Conservation (phyloP, 2,329 filamentous ascomycete species). For the Lachnellula arida region DNA sequence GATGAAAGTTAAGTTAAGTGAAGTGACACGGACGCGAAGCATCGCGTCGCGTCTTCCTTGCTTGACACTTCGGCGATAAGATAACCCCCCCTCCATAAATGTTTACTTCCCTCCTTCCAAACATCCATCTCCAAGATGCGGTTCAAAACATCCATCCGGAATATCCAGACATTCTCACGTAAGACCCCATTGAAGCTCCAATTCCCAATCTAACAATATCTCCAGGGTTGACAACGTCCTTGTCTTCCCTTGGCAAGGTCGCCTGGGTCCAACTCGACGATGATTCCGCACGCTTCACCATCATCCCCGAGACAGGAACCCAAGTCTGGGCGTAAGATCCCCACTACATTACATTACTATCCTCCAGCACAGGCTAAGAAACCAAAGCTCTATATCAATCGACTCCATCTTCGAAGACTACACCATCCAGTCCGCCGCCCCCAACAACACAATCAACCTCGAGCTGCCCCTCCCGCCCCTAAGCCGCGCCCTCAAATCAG, state of each 20-base stretch:
- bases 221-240: conserved; percentile 59
- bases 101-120: too few species aligned
- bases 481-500: conserved; percentile 87
- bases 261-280: conserved; percentile 65
- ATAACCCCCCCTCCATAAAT: background rate
- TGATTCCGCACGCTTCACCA: conserved; percentile 85
- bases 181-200: conserved; percentile 19
- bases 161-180: conserved; percentile 64
- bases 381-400: conserved; percentile 51
- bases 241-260: conserved; percentile 50
- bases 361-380: conserved; percentile 28
- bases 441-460: conserved; percentile 87
- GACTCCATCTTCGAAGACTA: conserved; percentile 87
- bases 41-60: too few species aligned
- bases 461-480: conserved; percentile 87
- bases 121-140: conserved; percentile 44
- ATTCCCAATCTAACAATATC: conserved; percentile 9
- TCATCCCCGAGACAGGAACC: conserved; percentile 89
- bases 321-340: conserved; percentile 84
- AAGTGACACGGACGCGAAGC: background rate
- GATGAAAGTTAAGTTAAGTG: background rate
- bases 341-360: conserved; percentile 26
- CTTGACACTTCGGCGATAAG: background rate
- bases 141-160: conserved; percentile 62
- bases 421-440: conserved; percentile 77